Base-by-base conservation (phyloP, 2,329 filamentous ascomycete genomes). In the Peltaster fructicola region DNA sequence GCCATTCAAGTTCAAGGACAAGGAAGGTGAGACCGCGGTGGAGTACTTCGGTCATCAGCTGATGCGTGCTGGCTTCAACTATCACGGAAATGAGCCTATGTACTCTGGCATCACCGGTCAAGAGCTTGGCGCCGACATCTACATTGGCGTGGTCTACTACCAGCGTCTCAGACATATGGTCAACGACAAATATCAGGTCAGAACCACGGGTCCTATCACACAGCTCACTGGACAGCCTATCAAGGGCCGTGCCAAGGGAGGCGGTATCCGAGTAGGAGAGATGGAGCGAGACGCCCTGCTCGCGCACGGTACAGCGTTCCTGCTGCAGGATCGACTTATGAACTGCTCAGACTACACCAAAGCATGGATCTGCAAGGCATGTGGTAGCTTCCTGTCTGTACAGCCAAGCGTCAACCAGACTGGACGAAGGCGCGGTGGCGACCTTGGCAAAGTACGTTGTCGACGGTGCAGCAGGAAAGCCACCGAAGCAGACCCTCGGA, bases 111-210 rank as follows among this genome's bases (percentile, higher is more conserved):
- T 95, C 50, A 98, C 88, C 0, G 88, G 88, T 33, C 73, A 91
- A 50, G 85, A 95, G 52, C 73, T 98, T 19, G 73, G 73, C 11
- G 85, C 82, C 5, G 88, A 98, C 48, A 95, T 98, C 45, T 98
- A 91, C 57, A 70, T 95, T 31, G 88, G 88, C 22, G 73, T 93
- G 7, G 88, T 98, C 32, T 95, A 95, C 63, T 98, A 98, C 63
- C 88, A 98, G 56, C 74, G 88, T 52, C 66, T 98, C 32, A 68
- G 88, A 50, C 88, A 98, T 73, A 98, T 98, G 88, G 88, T 98
- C 29, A 95, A 93, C 66, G 88, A 98, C 56, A 98, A 98, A 56
- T 98, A 79, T 63, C 88, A 98, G 53, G 88, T 95, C 28, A 73
- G 88, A 53, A 95, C 88, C 3, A 95, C 88, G 0, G 88, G 88